phyloP scores from a whole-genome alignment of 202 grass and related monocot genomes.

The Thinopyrum obtusiflorum region DNA sequence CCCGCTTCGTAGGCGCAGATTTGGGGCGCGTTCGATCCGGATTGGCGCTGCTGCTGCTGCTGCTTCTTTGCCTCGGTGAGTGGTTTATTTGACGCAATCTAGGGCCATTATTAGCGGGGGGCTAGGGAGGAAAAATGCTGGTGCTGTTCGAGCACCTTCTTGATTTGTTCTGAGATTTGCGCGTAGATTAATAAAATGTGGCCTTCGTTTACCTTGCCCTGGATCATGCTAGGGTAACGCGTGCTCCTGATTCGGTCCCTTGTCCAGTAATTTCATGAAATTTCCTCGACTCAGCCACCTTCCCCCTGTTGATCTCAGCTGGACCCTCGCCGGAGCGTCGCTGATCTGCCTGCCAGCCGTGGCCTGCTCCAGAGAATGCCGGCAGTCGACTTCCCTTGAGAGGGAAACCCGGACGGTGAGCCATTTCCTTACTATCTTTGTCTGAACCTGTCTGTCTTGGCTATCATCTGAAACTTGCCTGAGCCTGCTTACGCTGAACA shows the following conservation, averaged over 20 bases:
- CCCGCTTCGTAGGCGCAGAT: neutral
- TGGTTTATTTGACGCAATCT: neutral
- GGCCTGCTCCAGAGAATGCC: neutral
- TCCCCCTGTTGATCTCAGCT: neutral
- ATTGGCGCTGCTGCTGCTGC: neutral
- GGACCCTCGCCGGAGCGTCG: neutral
- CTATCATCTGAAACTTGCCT: neutral
- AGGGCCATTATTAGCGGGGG: neutral
- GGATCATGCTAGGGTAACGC: neutral
- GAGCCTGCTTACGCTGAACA: neutral
- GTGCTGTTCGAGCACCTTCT: neutral
- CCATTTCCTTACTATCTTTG: neutral
- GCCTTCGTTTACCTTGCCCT: neutral
- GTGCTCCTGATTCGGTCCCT: conserved; percentile 13
- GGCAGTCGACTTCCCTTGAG: neutral
- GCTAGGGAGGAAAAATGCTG: neutral
- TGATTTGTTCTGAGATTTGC: conserved; percentile 16
- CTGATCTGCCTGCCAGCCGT: conserved; percentile 1
- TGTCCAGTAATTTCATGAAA: neutral
- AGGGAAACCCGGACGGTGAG: neutral
- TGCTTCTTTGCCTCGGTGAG: neutral
- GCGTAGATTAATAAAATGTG: neutral
- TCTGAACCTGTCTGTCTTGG: neutral
- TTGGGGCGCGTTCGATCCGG: neutral
- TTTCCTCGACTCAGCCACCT: neutral